A percentile compares a stretch with the other conserved stretches of the same genome.
Evolutionary conservation across 1,284 basidiomycete genomes (phyloP).

Genomic region (Microbotryum lychnidis-dioicae): DNA sequence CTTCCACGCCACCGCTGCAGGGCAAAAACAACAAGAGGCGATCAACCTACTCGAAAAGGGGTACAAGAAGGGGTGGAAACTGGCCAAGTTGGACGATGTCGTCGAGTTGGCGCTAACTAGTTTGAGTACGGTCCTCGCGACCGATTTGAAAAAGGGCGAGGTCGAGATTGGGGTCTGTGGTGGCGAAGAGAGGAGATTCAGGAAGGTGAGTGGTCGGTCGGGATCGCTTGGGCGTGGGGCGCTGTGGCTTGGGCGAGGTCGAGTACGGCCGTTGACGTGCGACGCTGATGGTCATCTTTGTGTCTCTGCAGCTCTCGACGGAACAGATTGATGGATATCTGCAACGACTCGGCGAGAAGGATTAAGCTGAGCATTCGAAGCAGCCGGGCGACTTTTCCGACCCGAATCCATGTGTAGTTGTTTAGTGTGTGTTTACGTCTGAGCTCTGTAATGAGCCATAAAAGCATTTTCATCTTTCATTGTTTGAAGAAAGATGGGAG

Average conservation of each 20-base stretch:
- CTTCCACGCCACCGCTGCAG: conserved; percentile 91
- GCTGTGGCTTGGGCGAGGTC: conserved; percentile 8
- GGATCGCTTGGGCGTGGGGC: background rate
- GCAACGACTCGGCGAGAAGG: conserved; percentile 86
- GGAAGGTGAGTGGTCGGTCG: conserved; percentile 30
- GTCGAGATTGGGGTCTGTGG: conserved; percentile 47
- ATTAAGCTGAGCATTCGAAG: conserved; percentile 44
- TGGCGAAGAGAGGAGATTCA: conserved; percentile 28
- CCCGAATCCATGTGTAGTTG: too few species aligned
- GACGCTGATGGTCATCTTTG: conserved; percentile 29
- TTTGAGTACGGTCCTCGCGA: conserved; percentile 83
- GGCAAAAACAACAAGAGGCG: conserved; percentile 96
- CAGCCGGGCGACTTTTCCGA: too few species aligned
- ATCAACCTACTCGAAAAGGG: conserved; percentile 96
- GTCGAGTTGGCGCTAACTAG: conserved; percentile 85
- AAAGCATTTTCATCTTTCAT: too few species aligned
- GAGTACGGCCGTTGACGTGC: background rate
- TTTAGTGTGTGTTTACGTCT: too few species aligned
- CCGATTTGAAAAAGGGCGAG: conserved; percentile 73
- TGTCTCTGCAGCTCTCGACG: conserved; percentile 44
- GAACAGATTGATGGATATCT: conserved; percentile 77
- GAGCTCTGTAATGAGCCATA: too few species aligned
- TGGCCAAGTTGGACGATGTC: conserved; percentile 15
- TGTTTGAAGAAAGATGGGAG: too few species aligned
- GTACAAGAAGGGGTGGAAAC: conserved; percentile 67